These are phyloP conservation scores for Lactifluus subvellereus DNA, from an alignment of 768 basidiomycete species.

Conservation along the genomic window DNA sequence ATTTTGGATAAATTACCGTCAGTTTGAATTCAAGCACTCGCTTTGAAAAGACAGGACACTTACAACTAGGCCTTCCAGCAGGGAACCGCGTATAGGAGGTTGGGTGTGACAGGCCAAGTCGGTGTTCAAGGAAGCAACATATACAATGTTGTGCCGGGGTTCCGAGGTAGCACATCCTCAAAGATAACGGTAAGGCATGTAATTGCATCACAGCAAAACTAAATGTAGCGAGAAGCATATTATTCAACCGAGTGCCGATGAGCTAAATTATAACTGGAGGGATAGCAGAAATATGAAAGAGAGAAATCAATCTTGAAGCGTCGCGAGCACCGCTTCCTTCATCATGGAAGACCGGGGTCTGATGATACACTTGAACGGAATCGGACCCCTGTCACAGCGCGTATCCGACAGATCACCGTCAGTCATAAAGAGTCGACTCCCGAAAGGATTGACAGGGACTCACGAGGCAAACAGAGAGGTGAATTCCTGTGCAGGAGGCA, in stretches of 20 bases:
- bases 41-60: no score
- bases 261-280: background rate
- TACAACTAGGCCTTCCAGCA: no score
- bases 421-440: background rate
- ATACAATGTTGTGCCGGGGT: no score
- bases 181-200: background rate
- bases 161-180: no score
- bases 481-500: conserved; percentile 4
- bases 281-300: background rate
- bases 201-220: background rate
- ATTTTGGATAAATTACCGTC: no score
- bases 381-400: conserved; percentile 3
- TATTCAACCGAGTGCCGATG: background rate
- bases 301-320: conserved; percentile 2
- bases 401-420: background rate
- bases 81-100: no score
- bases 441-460: background rate
- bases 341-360: conserved; percentile 1
- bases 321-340: background rate
- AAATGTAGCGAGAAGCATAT: background rate
- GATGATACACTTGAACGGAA: conserved; percentile 14
- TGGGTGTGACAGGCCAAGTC: background rate
- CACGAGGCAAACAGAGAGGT: background rate
- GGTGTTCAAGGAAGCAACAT: background rate
- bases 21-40: no score